These are phyloP conservation scores for Grigorovia yakushimaensis DNA, from an alignment of 805 yeast genomes.

Conservation along the genomic window DNA sequence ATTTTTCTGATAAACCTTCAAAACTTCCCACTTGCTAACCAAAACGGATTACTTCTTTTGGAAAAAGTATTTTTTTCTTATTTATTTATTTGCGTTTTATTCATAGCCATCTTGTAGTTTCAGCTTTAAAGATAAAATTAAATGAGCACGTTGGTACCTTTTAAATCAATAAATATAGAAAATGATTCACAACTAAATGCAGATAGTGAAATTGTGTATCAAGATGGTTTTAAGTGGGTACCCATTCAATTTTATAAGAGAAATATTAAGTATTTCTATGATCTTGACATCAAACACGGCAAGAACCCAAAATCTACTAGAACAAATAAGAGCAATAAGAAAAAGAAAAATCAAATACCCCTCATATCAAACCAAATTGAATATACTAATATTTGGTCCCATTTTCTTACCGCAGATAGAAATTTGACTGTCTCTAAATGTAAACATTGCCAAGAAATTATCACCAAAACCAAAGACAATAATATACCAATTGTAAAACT, in stretches of 20 bases:
- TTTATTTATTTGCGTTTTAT: too few relatives aligned
- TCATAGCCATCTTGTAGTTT: too few relatives aligned
- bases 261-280: background rate
- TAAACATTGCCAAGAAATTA: conserved; percentile 7
- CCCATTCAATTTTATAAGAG: conserved; percentile 6
- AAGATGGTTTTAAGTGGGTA: conserved; percentile 6
- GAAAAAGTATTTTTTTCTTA: too few relatives aligned
- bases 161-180: background rate
- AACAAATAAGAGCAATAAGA: background rate
- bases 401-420: conserved; percentile 7
- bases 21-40: too few relatives aligned
- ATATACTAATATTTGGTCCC: conserved; percentile 7
- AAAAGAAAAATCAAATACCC: background rate
- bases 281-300: background rate
- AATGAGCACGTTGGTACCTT: background rate
- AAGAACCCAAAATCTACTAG: background rate
- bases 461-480: background rate
- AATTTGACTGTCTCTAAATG: conserved; percentile 5
- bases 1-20: too few relatives aligned
- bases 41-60: too few relatives aligned
- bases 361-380: background rate
- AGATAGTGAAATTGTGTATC: conserved; percentile 2
- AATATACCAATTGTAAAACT: background rate
- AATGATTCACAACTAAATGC: background rate
- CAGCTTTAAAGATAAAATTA: too few relatives aligned